Base-by-base conservation (phyloP, 2,329 filamentous ascomycete genomes). In the Rachicladosporium sp. region DNA sequence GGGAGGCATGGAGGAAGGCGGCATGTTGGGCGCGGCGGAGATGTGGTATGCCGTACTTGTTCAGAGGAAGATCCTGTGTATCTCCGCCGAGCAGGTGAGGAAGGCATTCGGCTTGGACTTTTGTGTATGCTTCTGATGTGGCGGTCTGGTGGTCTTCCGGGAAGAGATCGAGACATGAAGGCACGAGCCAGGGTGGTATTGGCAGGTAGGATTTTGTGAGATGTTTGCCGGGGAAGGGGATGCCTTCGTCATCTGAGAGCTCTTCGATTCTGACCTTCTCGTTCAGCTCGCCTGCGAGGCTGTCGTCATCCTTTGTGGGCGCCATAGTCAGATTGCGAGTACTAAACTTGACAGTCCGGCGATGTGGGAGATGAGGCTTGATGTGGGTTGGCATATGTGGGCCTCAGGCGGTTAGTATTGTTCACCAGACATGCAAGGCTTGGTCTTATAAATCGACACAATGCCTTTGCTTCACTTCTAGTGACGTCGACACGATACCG, bases 31-130 rank as follows among this genome's bases (percentile, higher is more conserved):
- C 64, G 32, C 81, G 76, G 50, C 79, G 72, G 11, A 98, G 73
- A 41, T 69, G 70, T 10, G 86, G 83, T 29, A 95, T 66, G 10
- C 86, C 86, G 57, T 80, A 68, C 37, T 64, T 64, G 62, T 93
- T 94, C 15, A 52, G 42, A 4, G 62, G 59, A 12, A 62, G 59
- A 15, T 68, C 64, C 71, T 66, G 36, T 67, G 66, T 42, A 35
- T 51, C 42, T 36, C 51, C 39, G 9, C 46, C 48, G 2, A 46
- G 46, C 7, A 58, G 44, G 10, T 49, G 43, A 6, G 54, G 51
- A 5, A 57, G 39, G 38, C 54, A 57, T 8, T 41, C 39, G 7
- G 36, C 37, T n/a, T 29, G 39, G 23, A 37, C 35, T 12, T 41
- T 37, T 6, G 33, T 33, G 34, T 36, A 41, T 9, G 39, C 39